Evolutionary conservation across 2,329 filamentous ascomycete species (phyloP), one percentile per base, ranked within the genome.

Genomic region (Fulvia fulva): DNA sequence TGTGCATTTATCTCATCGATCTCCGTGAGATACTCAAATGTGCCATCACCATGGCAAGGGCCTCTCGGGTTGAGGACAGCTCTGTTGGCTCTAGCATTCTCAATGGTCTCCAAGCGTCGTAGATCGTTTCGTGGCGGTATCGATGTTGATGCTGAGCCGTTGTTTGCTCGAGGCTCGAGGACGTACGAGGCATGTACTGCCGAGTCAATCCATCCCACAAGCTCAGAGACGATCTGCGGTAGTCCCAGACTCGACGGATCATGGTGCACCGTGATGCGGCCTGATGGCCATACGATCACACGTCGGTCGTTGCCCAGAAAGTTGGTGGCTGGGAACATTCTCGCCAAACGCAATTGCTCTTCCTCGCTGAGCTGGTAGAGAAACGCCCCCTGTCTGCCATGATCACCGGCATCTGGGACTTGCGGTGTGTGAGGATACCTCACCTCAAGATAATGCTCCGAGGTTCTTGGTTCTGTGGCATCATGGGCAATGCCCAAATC

Each of bases 281-380:
- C 56, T 7, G 26, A 44, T 7, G 56, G 25, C 3, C 14, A 7
- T 1, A 58, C 21, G 25, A 53, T 9, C 14, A 58, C 32, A 8
- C 22, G 16, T n/a, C 26, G 19, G 9, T 43, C 51, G 14, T 46
- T 14, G 26, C 25, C 45, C n/a, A 53, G 51, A 22, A 53, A 5
- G 23, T 49, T 58, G 2, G 44, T 53, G 8, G 45, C 56, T 26
- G 56, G 56, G 16, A 50, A 54, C 1, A 23, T 19, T 23, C 56
- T 43, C 3, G 56, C 56, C 19, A 58, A 5, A 26, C 34, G 30
- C 9, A 45, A 22, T 22, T 32, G 37, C 25, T 51, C 26, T 9
- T 45, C 19, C n/a, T 58, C 41, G 28, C 19, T 53, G 11, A 58
- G 30, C 19, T 22, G 41, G 26, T 47, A 41, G 4, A 32, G 12